phyloP scores from a whole-genome alignment of 1,284 basidiomycete genomes.

The Moesziomyces aphidis region DNA sequence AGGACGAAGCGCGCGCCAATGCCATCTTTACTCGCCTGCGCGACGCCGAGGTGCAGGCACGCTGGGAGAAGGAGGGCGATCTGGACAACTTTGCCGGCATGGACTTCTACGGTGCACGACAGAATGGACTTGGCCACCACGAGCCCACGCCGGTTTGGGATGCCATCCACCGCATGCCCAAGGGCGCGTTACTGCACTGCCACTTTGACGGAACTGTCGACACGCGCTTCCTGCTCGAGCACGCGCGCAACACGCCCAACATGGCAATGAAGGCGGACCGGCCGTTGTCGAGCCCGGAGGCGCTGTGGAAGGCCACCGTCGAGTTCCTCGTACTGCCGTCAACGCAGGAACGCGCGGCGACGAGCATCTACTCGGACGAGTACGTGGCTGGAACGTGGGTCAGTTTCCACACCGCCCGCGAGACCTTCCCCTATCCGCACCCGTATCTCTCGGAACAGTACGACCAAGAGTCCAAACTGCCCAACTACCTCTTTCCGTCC shows the following conservation, averaged over 20 bases:
- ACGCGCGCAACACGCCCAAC: conserved; percentile 17
- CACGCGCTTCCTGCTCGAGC: conserved; percentile 41
- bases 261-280: conserved; percentile 49
- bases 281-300: conserved; percentile 19
- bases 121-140: conserved; percentile 22
- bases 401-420: conserved; percentile 27
- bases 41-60: conserved; percentile 19
- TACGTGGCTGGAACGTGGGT: conserved; percentile 53
- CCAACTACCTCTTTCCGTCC: conserved; percentile 14
- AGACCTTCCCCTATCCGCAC: conserved; percentile 39
- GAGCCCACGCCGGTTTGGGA: conserved; percentile 33
- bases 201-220: conserved; percentile 62
- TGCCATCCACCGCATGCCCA: conserved; percentile 44
- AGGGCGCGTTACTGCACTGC: conserved; percentile 55
- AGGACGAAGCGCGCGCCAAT: conserved; percentile 30
- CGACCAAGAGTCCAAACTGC: conserved; percentile 9
- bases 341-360: conserved; percentile 5
- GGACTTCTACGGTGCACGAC: conserved; percentile 39
- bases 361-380: conserved; percentile 30
- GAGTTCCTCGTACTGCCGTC: conserved; percentile 36
- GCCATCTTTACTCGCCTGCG: conserved; percentile 22
- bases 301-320: conserved; percentile 44
- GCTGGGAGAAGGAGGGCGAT: conserved; percentile 39
- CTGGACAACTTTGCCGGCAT: conserved; percentile 35
- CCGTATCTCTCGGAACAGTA: conserved; percentile 23